Conservation (phyloP, 140 eudicot genomes). For the Flaveria floridana region DNA sequence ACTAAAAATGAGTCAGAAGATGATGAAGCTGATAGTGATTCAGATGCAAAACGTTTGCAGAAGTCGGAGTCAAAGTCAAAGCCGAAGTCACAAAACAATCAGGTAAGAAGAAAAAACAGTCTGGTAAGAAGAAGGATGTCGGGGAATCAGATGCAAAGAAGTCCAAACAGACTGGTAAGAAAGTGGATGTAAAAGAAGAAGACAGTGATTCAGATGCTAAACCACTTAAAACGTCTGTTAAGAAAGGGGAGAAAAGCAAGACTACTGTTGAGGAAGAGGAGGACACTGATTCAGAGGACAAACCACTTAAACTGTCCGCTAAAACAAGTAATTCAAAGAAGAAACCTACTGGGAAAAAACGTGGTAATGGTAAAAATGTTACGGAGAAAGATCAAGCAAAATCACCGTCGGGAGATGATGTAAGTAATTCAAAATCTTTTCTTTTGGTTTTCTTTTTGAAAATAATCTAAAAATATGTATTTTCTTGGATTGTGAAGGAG, state of each 20-base stretch:
- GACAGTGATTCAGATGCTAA: conserved; percentile 41
- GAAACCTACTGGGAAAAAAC: conserved; percentile 45
- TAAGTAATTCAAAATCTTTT: conserved; percentile 22
- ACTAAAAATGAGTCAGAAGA: conserved; percentile 36
- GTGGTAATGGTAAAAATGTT: conserved; percentile 49
- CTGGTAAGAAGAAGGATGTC: conserved; percentile 31
- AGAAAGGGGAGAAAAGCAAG: conserved; percentile 18
- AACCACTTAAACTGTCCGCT: conserved; percentile 29
- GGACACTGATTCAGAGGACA: conserved; percentile 32
- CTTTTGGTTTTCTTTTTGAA: not conserved
- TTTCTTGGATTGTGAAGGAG: conserved; percentile 44
- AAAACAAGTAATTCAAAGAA: conserved; percentile 41
- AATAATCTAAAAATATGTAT: conserved; percentile 1
- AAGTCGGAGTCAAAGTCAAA: conserved; percentile 12
- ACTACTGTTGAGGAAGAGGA: conserved; percentile 20
- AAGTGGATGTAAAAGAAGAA: conserved; percentile 30
- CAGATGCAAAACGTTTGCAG: conserved; percentile 27
- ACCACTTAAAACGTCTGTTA: conserved; percentile 23
- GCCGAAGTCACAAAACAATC: conserved; percentile 23
- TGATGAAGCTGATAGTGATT: conserved; percentile 41
- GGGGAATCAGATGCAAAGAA: conserved; percentile 29
- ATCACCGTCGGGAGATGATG: conserved; percentile 44
- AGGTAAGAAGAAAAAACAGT: conserved; percentile 38
- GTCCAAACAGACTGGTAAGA: conserved; percentile 24
- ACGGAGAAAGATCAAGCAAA: conserved; percentile 47